phyloP scores from a whole-genome alignment of 257 asterid genomes.

The Scutellaria barbata region DNA sequence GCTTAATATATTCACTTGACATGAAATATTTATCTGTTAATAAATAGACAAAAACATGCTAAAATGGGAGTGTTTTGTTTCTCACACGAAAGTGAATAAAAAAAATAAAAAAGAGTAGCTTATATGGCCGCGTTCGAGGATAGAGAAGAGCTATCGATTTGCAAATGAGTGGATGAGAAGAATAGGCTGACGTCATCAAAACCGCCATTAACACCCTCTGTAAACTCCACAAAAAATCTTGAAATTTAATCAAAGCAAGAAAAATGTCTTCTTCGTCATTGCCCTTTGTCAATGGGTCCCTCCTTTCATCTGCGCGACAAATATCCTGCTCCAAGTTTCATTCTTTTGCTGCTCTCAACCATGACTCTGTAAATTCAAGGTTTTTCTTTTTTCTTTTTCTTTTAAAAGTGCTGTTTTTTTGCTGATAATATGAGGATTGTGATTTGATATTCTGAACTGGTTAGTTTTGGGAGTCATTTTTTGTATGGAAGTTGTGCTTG shows the following conservation, averaged over 20 bases:
- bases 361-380: conserved; percentile 1
- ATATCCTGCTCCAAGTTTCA: conserved; percentile 41
- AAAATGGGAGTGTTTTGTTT: not conserved
- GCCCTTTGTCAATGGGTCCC: conserved; percentile 45
- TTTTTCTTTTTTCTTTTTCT: not conserved
- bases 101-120: too few relatives aligned
- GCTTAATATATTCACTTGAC: too few relatives aligned
- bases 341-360: conserved; percentile 52
- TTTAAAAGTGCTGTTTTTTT: not conserved
- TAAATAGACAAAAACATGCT: too few relatives aligned
- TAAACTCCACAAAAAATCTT: conserved; percentile 17
- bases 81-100: too few relatives aligned
- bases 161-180: conserved; percentile 36
- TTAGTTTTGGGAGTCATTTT: not conserved
- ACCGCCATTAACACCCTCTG: not conserved
- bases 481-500: not conserved
- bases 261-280: conserved; percentile 53
- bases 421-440: conserved; percentile 3
- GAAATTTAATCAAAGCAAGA: conserved; percentile 2
- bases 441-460: not conserved
- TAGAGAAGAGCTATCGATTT: too few relatives aligned
- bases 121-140: too few relatives aligned
- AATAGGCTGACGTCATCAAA: conserved; percentile 31
- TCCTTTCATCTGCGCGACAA: conserved; percentile 37
- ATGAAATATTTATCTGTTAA: too few relatives aligned